Evolutionary conservation across 345 rosid species (phyloP).

Genomic region (Murraya paniculata): DNA sequence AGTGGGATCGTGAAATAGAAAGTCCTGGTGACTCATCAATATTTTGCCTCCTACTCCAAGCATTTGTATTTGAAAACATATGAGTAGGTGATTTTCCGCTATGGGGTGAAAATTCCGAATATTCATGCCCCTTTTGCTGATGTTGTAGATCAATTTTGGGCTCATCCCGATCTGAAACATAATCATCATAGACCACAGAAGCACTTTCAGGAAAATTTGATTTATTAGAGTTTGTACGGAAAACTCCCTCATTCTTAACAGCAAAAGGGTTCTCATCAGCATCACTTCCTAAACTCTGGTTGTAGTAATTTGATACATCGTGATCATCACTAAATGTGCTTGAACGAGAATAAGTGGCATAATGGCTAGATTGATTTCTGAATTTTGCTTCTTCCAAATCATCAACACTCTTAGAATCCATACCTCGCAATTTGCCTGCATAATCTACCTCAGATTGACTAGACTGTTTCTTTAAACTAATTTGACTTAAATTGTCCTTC

Average conservation of each 20-base stretch:
- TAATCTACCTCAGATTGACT: slow-evolving; percentile 30
- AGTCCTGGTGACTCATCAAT: slow-evolving; percentile 21
- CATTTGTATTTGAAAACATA: slow-evolving; percentile 26
- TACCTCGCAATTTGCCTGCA: slow-evolving; percentile 16
- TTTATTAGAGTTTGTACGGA: slow-evolving; percentile 35
- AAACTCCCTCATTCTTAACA: slow-evolving; percentile 31
- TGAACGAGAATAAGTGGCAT: slow-evolving; percentile 40
- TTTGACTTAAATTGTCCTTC: slow-evolving; percentile 27
- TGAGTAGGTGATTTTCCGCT: slow-evolving; percentile 34
- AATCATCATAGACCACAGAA: slow-evolving; percentile 60
- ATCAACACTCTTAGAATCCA: slow-evolving; percentile 21
- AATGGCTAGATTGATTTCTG: slow-evolving; percentile 37
- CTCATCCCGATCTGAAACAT: slow-evolving; percentile 52
- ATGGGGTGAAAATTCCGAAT: slow-evolving; percentile 34
- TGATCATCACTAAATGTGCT: slow-evolving; percentile 34
- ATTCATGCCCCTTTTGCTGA: slow-evolving; percentile 24
- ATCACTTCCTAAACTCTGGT: slow-evolving; percentile 16
- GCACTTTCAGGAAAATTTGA: slow-evolving; percentile 28
- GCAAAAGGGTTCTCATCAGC: slow-evolving; percentile 44
- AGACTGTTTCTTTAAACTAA: slow-evolving; percentile 34
- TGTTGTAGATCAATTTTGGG: slow-evolving; percentile 41
- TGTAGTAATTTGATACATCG: slow-evolving; percentile 28
- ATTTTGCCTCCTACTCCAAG: slow-evolving; percentile 31
- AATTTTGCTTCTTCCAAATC: slow-evolving; percentile 27
- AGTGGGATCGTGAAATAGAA: slow-evolving; percentile 31